phyloP scores from a whole-genome alignment of 768 basidiomycete genomes.

The Podaxis sp. region DNA sequence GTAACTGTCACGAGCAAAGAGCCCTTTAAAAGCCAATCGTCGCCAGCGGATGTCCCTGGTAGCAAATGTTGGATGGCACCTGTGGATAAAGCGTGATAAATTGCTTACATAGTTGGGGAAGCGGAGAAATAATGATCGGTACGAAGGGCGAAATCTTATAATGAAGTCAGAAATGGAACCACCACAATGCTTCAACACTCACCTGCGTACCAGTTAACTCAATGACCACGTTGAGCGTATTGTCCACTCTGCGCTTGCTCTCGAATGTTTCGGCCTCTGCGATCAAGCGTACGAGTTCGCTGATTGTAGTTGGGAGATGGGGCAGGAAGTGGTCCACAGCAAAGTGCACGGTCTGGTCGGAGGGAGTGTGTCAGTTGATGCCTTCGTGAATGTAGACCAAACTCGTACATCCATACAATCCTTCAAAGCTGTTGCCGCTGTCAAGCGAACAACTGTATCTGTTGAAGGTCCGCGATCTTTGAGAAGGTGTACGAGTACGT shows the following conservation, averaged over 20 bases:
- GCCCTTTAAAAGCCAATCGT: slow-evolving; percentile 69
- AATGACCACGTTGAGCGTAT: slow-evolving; percentile 66
- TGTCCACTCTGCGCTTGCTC: slow-evolving; percentile 70
- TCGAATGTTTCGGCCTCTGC: slow-evolving; percentile 73
- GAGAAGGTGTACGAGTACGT: slow-evolving; percentile 74
- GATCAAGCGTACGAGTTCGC: slow-evolving; percentile 66
- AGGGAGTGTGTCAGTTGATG: slow-evolving; percentile 10
- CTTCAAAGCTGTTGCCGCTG: slow-evolving; percentile 72
- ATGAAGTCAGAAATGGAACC: neutral
- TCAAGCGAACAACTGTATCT: slow-evolving; percentile 83
- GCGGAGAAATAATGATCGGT: slow-evolving; percentile 51
- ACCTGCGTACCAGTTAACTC: slow-evolving; percentile 45
- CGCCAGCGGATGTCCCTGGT: slow-evolving; percentile 63
- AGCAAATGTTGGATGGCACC: slow-evolving; percentile 2
- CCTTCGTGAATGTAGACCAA: neutral
- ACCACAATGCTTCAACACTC: slow-evolving; percentile 8
- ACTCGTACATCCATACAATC: slow-evolving; percentile 80
- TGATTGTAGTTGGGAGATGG: slow-evolving; percentile 54
- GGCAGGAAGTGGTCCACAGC: slow-evolving; percentile 61
- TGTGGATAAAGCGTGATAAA: neutral
- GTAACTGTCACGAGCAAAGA: slow-evolving; percentile 67
- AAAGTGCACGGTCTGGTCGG: slow-evolving; percentile 57
- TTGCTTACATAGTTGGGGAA: slow-evolving; percentile 70
- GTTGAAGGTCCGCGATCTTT: slow-evolving; percentile 64
- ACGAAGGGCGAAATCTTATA: slow-evolving; percentile 66